Evolutionary conservation across 2,329 filamentous ascomycete genomes (phyloP).

Genomic region (Neofusicoccum ribis): DNA sequence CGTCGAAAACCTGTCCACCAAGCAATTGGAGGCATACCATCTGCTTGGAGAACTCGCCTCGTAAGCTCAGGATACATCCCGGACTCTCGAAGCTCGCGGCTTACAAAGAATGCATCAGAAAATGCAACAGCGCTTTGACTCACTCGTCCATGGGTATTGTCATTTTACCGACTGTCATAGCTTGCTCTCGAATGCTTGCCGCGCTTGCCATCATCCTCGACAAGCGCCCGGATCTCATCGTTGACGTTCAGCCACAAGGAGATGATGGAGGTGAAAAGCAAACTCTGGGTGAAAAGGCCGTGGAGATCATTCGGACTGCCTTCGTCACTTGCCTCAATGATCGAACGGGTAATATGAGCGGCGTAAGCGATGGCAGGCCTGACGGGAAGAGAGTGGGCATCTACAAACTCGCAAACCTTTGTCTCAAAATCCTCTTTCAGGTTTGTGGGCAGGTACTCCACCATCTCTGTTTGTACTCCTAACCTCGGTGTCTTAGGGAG

Average conservation of each 20-base stretch:
- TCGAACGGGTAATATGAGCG: constrained; percentile 63
- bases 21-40: constrained; percentile 66
- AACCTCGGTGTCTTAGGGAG: constrained; percentile 51
- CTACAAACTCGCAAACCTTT: constrained; percentile 89
- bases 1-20: constrained; percentile 61
- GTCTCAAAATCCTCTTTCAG: constrained; percentile 82
- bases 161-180: constrained; percentile 80
- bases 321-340: constrained; percentile 90
- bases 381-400: constrained; percentile 86
- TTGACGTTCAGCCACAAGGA: constrained; percentile 52
- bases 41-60: constrained; percentile 72
- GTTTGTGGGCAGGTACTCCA: not conserved
- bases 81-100: not conserved
- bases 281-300: constrained; percentile 82
- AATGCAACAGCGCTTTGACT: constrained; percentile 78
- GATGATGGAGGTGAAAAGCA: constrained; percentile 64
- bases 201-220: constrained; percentile 83
- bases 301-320: constrained; percentile 85
- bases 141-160: constrained; percentile 78
- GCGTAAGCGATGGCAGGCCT: constrained; percentile 61
- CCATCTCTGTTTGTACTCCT: constrained; percentile 33
- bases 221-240: constrained; percentile 74
- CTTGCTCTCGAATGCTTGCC: constrained; percentile 76
- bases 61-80: constrained; percentile 52
- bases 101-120: constrained; percentile 50